These are phyloP conservation scores for Ophiostoma sp. DNA, from an alignment of 2,329 filamentous ascomycete genomes.

Conservation along the genomic window DNA sequence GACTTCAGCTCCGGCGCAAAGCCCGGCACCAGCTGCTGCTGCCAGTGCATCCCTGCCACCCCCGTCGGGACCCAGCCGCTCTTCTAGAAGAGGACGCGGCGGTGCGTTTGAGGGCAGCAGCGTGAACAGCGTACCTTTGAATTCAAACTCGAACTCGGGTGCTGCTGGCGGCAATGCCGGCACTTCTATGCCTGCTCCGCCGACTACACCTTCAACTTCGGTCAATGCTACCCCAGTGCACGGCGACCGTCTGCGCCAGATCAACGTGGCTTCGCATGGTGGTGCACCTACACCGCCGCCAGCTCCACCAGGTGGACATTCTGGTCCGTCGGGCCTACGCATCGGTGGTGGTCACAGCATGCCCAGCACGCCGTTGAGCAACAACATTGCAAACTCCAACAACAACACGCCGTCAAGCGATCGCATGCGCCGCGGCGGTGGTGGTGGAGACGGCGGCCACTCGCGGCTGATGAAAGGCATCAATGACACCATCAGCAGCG, in stretches of 20 bases:
- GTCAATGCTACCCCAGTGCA: conserved; percentile 25
- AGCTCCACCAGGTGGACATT: conserved; percentile 4
- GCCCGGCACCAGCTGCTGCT: conserved; percentile 30
- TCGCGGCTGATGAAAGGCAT: conserved; percentile 49
- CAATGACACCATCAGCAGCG: conserved; percentile 37
- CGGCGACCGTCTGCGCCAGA: conserved; percentile 24
- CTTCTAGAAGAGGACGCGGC: conserved; percentile 33
- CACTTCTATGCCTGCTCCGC: not conserved
- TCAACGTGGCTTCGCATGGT: not conserved
- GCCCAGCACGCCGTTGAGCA: conserved; percentile 19
- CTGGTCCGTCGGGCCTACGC: not conserved
- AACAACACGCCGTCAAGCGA: conserved; percentile 31
- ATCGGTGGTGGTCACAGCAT: not conserved
- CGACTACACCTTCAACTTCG: conserved; percentile 21
- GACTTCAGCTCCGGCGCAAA: not conserved
- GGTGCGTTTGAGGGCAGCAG: conserved; percentile 31
- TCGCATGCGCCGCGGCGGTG: conserved; percentile 36
- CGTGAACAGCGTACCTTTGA: not conserved
- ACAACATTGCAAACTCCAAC: not conserved
- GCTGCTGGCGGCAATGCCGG: not conserved
- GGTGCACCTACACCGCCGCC: conserved; percentile 10
- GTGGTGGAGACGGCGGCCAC: conserved; percentile 37
- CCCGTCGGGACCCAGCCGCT: conserved; percentile 25
- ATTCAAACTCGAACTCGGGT: not conserved
- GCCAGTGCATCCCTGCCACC: conserved; percentile 32